These are phyloP conservation scores for Flaveria linearis DNA, from an alignment of 129 eudicot species.

Conservation along the genomic window DNA sequence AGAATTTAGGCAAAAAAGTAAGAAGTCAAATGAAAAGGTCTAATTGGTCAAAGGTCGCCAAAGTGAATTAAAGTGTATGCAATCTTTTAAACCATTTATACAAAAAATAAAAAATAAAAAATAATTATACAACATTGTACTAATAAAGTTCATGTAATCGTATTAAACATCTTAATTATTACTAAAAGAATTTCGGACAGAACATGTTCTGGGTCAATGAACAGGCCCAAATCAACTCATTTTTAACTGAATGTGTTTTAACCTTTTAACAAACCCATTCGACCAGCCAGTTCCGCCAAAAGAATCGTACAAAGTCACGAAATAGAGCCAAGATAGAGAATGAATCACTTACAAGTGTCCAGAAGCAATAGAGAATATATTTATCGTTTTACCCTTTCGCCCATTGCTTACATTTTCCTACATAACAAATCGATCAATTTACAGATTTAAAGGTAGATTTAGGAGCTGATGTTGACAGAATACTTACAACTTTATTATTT, in stretches of 20 bases:
- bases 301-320: neutral
- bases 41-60: neutral
- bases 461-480: neutral
- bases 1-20: neutral
- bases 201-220: neutral
- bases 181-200: neutral
- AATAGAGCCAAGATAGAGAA: conserved; percentile 8
- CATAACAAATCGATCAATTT: conserved; percentile 21
- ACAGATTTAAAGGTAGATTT: neutral
- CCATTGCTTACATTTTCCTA: conserved; percentile 58
- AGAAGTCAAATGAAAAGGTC: neutral
- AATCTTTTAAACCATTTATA: neutral
- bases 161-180: no score
- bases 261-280: neutral
- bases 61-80: neutral
- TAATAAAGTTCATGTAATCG: neutral
- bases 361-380: conserved; percentile 94
- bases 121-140: neutral
- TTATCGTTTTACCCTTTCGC: conserved; percentile 76
- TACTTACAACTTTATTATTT: conserved; percentile 56
- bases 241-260: neutral
- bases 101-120: neutral
- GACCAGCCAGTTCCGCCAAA: neutral
- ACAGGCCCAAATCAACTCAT: neutral
- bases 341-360: conserved; percentile 84